Conservation (phyloP, 352 stramenopile species). For the Pythium catenulatum region DNA sequence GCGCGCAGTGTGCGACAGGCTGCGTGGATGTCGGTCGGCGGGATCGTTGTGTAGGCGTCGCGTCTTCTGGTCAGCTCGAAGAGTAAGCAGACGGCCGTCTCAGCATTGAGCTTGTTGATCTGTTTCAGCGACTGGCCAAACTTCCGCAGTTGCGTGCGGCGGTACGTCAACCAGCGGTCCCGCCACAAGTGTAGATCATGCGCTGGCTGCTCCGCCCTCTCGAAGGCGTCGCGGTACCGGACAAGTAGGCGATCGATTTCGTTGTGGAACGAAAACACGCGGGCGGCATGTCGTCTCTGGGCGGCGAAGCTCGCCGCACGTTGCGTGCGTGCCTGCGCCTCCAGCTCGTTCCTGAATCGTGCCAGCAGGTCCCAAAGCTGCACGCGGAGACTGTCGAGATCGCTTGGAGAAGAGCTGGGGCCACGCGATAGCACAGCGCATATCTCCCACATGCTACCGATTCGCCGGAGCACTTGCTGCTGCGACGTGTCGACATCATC, state of each 20-base stretch:
- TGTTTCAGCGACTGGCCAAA: background rate
- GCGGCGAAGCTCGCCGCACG: background rate
- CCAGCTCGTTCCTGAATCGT: background rate
- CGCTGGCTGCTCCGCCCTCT: too few relatives aligned
- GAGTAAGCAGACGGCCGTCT: background rate
- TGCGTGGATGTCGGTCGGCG: background rate
- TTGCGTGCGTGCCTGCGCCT: background rate
- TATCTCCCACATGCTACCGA: too few relatives aligned
- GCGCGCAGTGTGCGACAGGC: background rate
- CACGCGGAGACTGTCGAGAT: too few relatives aligned
- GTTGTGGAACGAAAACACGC: background rate
- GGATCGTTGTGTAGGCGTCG: background rate
- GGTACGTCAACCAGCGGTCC: background rate
- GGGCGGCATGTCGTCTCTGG: background rate
- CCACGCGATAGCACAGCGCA: too few relatives aligned
- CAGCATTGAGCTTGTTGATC: background rate
- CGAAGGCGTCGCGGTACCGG: too few relatives aligned
- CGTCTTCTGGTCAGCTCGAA: background rate
- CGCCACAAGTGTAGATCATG: background rate
- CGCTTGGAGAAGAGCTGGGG: too few relatives aligned
- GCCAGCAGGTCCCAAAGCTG: background rate
- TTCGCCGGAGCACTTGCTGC: too few relatives aligned
- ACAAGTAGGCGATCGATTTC: too few relatives aligned
- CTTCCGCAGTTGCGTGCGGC: background rate
- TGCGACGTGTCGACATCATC: too few relatives aligned